These are phyloP conservation scores for Boletellus sp. DNA, from an alignment of 768 basidiomycete genomes.

Conservation along the genomic window DNA sequence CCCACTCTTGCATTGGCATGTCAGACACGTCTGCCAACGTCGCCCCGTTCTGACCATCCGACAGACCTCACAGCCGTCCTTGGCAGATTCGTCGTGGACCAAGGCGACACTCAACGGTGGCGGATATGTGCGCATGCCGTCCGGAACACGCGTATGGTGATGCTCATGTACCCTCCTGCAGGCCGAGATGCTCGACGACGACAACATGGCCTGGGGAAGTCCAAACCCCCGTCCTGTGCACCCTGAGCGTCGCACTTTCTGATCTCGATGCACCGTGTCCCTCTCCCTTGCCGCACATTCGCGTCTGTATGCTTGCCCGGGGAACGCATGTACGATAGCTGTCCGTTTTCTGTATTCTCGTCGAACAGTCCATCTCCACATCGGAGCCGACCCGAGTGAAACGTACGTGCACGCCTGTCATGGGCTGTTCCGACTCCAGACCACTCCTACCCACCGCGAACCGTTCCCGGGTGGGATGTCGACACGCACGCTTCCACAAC, in stretches of 20 bases:
- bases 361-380: too few relatives aligned
- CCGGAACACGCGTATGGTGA: not conserved
- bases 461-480: too few relatives aligned
- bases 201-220: conserved; percentile 28
- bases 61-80: conserved; percentile 10
- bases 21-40: not conserved
- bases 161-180: not conserved
- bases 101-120: not conserved
- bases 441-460: too few relatives aligned
- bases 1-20: conserved; percentile 21
- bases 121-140: conserved; percentile 15
- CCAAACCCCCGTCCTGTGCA: not conserved
- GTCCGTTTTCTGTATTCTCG: too few relatives aligned
- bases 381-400: too few relatives aligned
- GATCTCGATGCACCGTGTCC: not conserved
- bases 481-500: too few relatives aligned
- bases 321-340: too few relatives aligned
- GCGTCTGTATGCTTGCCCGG: not conserved
- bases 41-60: not conserved
- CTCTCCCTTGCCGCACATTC: not conserved
- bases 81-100: conserved; percentile 3
- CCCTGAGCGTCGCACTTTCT: conserved; percentile 15
- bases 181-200: conserved; percentile 29
- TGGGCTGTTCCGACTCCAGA: too few relatives aligned
- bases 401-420: too few relatives aligned